Evolutionary conservation across 768 basidiomycete species (phyloP), one percentile per base, ranked within the genome.

Genomic region (Rhodotorula kratochvilovae): DNA sequence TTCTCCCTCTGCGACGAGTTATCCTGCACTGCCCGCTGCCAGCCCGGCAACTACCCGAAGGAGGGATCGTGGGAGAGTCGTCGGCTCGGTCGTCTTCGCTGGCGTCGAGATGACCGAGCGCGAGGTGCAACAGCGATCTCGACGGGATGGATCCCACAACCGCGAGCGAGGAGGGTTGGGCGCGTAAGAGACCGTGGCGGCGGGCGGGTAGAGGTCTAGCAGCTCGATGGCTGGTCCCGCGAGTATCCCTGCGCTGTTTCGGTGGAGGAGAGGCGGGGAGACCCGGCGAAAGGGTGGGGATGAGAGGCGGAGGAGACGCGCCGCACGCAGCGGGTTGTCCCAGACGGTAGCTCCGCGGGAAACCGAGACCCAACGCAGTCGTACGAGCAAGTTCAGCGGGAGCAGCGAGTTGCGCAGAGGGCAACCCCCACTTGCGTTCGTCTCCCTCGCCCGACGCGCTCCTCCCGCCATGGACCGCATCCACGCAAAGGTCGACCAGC

Each of bases 71-170:
- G 10, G 31, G 4, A 1, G 2, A n/a, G 8, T 29, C 46, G 4
- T 33, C 43, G 0, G 46, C 25, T 23, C 23, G 0, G 48, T 21
- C 21, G 46, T 23, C 51, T 3, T 45, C 45, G 27, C 39, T 13
- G 13, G 6, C 21, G 5, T 31, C 53, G 3, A 73, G 56, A 45
- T 73, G 72, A 45, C 63, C 54, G n/a, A 73, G 54, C 0, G 72
- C 63, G 55, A 68, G 23, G 54, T 73, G 67, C 4, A 73, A 27
- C 25, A 69, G 46, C 15, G 67, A 62, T 2, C 67, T 59, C 6
- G 31, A 4, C 1, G 67, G 64, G 8, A 69, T 17, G 5, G 61
- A 31, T 2, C 72, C 72, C 33, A 66, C 21, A 29, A 73, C n/a
- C 23, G 67, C 67, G 35, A 73, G n/a, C 12, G 63, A 64, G 0